Evolutionary conservation across 108 stramenopile species (phyloP).

Genomic region (Fistulifera pelliculosa): DNA sequence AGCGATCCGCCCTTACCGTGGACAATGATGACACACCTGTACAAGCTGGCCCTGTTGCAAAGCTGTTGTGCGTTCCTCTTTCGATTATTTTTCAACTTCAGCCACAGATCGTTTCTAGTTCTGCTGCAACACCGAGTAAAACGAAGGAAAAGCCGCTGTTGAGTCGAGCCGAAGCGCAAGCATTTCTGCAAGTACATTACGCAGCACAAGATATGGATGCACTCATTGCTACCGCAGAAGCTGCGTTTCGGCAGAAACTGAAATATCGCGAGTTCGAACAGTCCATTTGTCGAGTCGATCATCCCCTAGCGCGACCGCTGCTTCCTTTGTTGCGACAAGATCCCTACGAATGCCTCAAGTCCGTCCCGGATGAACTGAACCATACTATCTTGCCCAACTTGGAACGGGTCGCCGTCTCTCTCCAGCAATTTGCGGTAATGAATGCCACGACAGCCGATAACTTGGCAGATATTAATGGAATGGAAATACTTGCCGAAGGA

Average conservation of each 20-base stretch:
- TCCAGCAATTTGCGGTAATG: constrained; percentile 7
- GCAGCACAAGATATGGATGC: constrained; percentile 28
- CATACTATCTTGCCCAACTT: constrained; percentile 1
- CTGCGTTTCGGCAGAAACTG: background rate
- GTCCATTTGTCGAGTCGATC: background rate
- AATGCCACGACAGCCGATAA: constrained; percentile 5
- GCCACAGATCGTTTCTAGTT: too few relatives aligned
- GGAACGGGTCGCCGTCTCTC: background rate
- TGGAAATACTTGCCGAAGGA: constrained; percentile 9
- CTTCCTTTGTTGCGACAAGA: background rate
- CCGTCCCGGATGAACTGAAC: too few relatives aligned
- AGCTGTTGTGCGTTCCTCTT: too few relatives aligned
- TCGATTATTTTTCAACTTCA: too few relatives aligned
- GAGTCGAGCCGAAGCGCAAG: constrained; percentile 21
- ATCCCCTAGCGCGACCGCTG: background rate
- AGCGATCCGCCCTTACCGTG: too few relatives aligned
- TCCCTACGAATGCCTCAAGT: constrained; percentile 2
- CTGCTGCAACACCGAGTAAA: too few relatives aligned
- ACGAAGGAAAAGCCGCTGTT: constrained; percentile 13
- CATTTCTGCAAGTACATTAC: constrained; percentile 15
- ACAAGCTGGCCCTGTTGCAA: too few relatives aligned
- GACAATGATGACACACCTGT: too few relatives aligned
- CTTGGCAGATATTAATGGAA: background rate
- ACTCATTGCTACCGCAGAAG: constrained; percentile 8
- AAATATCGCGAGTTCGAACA: constrained; percentile 3